Percentiles rank a stretch among this genome's conserved stretches.
Conservation (phyloP, 23 red algal genomes). For the Agarophyton chilense region DNA sequence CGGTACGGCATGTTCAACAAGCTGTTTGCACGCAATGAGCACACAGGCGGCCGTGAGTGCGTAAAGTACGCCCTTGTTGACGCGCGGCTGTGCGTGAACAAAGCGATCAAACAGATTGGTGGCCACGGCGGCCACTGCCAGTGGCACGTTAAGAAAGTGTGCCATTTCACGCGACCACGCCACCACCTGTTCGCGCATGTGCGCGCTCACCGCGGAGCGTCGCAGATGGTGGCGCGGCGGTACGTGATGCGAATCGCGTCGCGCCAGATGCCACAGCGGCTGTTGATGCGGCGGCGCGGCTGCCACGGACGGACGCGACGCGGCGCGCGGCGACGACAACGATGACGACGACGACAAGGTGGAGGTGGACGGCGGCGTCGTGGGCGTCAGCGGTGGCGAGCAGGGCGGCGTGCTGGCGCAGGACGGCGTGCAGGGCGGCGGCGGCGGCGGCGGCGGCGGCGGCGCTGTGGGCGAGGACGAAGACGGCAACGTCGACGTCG, state of each 20-base stretch:
- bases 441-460: no score
- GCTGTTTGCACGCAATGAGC: slow-evolving; percentile 43
- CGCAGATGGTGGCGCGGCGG: neutral
- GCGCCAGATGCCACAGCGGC: neutral
- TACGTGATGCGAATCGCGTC: neutral
- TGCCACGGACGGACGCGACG: neutral
- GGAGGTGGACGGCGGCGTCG: neutral
- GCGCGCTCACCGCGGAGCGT: neutral
- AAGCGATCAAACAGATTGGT: slow-evolving; percentile 64
- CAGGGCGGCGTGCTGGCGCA: no score
- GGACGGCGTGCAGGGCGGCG: no score
- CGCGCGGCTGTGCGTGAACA: neutral
- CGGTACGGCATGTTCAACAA: neutral
- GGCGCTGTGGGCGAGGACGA: no score
- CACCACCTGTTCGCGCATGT: slow-evolving; percentile 50
- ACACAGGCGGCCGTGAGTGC: slow-evolving; percentile 43
- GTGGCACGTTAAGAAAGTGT: neutral
- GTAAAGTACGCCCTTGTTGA: slow-evolving; percentile 13
- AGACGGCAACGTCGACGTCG: no score
- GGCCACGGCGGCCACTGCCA: neutral
- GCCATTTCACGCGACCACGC: slow-evolving; percentile 41
- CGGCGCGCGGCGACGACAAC: neutral
- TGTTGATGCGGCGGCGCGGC: neutral
- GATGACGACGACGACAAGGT: neutral
- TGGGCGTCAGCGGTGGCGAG: no score